These are phyloP conservation scores for Eragrostis tef DNA, from an alignment of 202 grass and related monocot genomes.

Conservation along the genomic window DNA sequence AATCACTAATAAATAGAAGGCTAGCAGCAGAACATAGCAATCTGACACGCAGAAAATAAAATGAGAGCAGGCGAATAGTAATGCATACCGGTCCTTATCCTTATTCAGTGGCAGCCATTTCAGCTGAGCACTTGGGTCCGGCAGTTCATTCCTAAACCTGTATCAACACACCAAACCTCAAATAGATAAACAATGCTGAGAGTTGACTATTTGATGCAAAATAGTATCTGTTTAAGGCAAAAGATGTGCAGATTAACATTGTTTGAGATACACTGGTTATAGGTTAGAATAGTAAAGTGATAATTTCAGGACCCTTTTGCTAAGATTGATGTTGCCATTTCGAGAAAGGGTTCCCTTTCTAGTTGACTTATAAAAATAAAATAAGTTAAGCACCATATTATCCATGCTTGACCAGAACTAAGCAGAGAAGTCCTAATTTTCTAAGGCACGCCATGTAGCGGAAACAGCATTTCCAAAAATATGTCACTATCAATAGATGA, in stretches of 20 bases:
- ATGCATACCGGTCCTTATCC: constrained; percentile 85
- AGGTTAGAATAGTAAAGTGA: neutral
- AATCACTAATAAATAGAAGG: neutral
- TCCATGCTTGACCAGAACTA: constrained; percentile 17
- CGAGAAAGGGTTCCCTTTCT: constrained; percentile 15
- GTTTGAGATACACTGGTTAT: neutral
- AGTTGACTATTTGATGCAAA: constrained; percentile 30
- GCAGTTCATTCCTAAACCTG: constrained; percentile 98
- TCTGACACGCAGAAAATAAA: constrained; percentile 27
- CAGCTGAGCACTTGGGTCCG: constrained; percentile 78
- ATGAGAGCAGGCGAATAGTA: constrained; percentile 25
- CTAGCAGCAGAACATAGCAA: constrained; percentile 26
- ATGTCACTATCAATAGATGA: neutral
- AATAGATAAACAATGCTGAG: constrained; percentile 22
- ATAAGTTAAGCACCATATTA: constrained; percentile 9
- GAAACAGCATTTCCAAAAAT: constrained; percentile 9
- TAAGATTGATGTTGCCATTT: neutral
- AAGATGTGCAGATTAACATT: neutral
- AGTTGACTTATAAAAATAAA: neutral
- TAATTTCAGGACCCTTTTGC: constrained; percentile 10
- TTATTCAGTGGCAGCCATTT: constrained; percentile 90
- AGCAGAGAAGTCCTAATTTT: neutral
- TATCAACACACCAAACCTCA: constrained; percentile 38
- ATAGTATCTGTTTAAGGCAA: constrained; percentile 19
- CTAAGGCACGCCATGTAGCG: neutral